Evolutionary conservation across 352 stramenopile genomes (phyloP).

Genomic region (Phytophthora pseudosyringae): DNA sequence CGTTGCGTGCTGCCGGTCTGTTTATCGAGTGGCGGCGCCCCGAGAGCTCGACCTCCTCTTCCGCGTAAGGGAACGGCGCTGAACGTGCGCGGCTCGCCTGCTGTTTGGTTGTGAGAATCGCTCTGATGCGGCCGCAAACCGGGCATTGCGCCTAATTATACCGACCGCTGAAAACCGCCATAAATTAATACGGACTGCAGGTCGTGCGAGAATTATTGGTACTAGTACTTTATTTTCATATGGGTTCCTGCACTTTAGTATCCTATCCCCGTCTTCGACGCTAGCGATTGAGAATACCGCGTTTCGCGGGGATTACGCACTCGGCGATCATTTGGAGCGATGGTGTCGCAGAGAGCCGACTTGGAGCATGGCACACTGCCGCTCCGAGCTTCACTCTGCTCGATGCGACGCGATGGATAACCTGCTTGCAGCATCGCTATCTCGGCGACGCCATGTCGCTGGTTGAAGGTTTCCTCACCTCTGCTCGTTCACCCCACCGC

Average conservation of each 20-base stretch:
- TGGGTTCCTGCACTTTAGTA: no score
- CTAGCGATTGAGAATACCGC: not conserved
- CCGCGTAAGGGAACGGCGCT: slow-evolving; percentile 29
- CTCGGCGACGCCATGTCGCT: slow-evolving; percentile 18
- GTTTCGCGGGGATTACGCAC: slow-evolving; percentile 22
- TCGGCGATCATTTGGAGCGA: slow-evolving; percentile 11
- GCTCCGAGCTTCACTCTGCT: slow-evolving; percentile 11
- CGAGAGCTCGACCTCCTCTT: slow-evolving; percentile 29
- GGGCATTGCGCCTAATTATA: slow-evolving; percentile 20
- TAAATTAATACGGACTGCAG: not conserved
- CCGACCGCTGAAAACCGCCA: not conserved
- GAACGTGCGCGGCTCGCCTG: slow-evolving; percentile 25
- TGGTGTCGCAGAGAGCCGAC: slow-evolving; percentile 8
- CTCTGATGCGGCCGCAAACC: not conserved
- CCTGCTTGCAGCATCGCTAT: slow-evolving; percentile 1
- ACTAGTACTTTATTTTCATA: not conserved
- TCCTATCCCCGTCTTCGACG: not conserved
- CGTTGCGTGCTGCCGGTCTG: slow-evolving; percentile 13
- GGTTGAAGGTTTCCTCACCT: slow-evolving; percentile 10
- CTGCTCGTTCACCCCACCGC: not conserved
- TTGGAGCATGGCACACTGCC: not conserved
- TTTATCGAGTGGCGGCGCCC: slow-evolving; percentile 17
- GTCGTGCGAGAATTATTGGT: not conserved
- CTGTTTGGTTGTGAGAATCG: slow-evolving; percentile 38
- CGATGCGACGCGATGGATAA: slow-evolving; percentile 9